Evolutionary conservation across 2,329 filamentous ascomycete species (phyloP).

Genomic region (Neofusicoccum cordaticola): DNA sequence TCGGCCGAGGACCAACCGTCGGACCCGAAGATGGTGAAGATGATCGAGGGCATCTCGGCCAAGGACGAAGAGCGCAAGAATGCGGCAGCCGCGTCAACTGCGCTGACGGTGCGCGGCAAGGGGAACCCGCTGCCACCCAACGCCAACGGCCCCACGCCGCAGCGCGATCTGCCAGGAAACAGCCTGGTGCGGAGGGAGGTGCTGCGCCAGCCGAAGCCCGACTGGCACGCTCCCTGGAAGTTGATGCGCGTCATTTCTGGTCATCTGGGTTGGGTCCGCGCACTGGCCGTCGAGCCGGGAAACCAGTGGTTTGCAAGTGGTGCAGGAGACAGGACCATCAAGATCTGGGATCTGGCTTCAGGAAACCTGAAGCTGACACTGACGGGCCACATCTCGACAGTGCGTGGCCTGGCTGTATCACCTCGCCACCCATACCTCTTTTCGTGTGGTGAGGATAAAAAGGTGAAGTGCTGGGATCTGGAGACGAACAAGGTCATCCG

Average conservation of each 20-base stretch:
- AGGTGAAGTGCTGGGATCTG: slow-evolving; percentile 99
- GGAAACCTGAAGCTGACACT: slow-evolving; percentile 81
- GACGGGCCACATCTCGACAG: slow-evolving; percentile 91
- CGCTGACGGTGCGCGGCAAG: slow-evolving; percentile 53
- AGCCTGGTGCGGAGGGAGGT: slow-evolving; percentile 63
- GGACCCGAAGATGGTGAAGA: slow-evolving; percentile 59
- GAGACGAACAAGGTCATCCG: slow-evolving; percentile 99
- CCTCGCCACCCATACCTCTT: slow-evolving; percentile 95
- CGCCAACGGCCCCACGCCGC: slow-evolving; percentile 54
- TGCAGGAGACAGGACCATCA: slow-evolving; percentile 93
- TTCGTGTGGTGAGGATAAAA: slow-evolving; percentile 97
- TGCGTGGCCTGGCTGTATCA: slow-evolving; percentile 87
- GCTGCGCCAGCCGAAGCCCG: slow-evolving; percentile 70
- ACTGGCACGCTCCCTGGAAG: slow-evolving; percentile 99
- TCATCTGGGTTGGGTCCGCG: slow-evolving; percentile 91
- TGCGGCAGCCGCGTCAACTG: slow-evolving; percentile 50
- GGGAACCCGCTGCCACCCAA: slow-evolving; percentile 50
- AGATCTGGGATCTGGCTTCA: slow-evolving; percentile 95
- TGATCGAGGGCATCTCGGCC: slow-evolving; percentile 64
- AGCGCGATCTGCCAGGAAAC: slow-evolving; percentile 50
- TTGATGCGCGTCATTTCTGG: slow-evolving; percentile 96
- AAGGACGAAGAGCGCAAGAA: slow-evolving; percentile 41
- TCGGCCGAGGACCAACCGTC: slow-evolving; percentile 48
- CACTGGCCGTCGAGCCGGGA: slow-evolving; percentile 85
- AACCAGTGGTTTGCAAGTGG: slow-evolving; percentile 98